A percentile compares a stretch with the other conserved stretches of the same genome.
Evolutionary conservation across 2,329 filamentous ascomycete species (phyloP).

Genomic region (Curvularia verruculosa): DNA sequence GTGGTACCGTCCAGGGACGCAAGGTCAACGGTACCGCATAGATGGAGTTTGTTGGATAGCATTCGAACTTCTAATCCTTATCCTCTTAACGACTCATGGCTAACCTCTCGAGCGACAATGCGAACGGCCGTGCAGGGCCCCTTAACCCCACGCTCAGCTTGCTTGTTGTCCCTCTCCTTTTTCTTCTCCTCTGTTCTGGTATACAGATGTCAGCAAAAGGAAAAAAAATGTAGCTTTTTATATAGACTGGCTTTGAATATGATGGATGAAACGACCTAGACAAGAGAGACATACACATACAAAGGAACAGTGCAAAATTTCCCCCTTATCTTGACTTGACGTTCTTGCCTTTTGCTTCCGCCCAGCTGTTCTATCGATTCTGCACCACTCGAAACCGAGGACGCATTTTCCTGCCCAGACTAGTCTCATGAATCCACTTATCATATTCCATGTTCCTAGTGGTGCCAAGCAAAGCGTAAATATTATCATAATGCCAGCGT

Average conservation of each 20-base stretch:
- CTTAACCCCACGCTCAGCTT: background rate
- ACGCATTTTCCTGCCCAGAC: constrained; percentile 31
- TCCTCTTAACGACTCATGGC: constrained; percentile 4
- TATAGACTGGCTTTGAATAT: background rate
- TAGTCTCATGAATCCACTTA: constrained; percentile 29
- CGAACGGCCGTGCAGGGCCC: background rate
- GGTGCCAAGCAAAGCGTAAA: constrained; percentile 9
- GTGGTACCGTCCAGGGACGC: constrained; percentile 38
- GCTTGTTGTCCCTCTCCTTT: background rate
- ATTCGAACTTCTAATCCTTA: background rate
- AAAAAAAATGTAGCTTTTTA: background rate
- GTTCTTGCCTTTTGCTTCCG: background rate
- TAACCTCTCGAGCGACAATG: background rate
- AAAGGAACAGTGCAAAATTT: background rate
- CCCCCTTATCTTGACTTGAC: background rate
- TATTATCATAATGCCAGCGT: constrained; percentile 43
- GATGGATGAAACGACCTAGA: background rate
- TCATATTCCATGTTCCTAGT: constrained; percentile 26
- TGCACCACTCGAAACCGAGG: constrained; percentile 29
- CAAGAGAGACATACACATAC: background rate
- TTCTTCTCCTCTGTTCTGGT: background rate
- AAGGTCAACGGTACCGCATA: constrained; percentile 43
- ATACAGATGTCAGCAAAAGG: background rate
- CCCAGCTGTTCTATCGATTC: constrained; percentile 24
- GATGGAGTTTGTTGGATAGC: background rate